Conservation (phyloP, 257 asterid species). For the Solanum bulbocastanum region DNA sequence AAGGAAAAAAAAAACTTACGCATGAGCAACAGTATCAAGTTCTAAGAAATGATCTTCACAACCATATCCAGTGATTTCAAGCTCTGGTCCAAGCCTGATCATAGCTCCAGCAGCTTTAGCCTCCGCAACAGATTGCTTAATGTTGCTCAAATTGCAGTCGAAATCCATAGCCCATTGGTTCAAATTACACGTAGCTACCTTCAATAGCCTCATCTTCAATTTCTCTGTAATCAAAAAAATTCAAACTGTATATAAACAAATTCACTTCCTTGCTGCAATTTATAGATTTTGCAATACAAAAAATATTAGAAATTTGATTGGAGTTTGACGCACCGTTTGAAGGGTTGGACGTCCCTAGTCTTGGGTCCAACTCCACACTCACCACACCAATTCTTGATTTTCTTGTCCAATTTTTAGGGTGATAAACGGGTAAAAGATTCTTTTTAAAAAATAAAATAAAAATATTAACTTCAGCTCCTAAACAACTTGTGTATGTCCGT, state of each 20-base stretch:
- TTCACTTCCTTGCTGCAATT: background rate
- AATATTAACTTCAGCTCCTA: background rate
- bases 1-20: conserved; percentile 29
- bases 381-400: background rate
- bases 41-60: conserved; percentile 94
- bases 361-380: background rate
- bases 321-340: background rate
- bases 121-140: conserved; percentile 67
- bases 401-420: background rate
- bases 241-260: background rate
- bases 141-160: conserved; percentile 74
- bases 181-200: conserved; percentile 87
- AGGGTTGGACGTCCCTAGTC: background rate
- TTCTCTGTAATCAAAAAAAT: background rate
- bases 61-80: conserved; percentile 95
- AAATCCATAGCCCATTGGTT: conserved; percentile 99
- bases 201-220: conserved; percentile 71
- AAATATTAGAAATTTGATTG: background rate
- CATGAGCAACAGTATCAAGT: conserved; percentile 81
- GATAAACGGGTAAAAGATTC: background rate
- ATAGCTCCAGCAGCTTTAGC: conserved; percentile 87
- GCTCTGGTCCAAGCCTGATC: conserved; percentile 95
- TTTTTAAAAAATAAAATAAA: too few relatives aligned
- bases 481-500: background rate
- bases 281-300: background rate